Conservation (phyloP, 306 rosid species). For the Trichosanthes truncata region DNA sequence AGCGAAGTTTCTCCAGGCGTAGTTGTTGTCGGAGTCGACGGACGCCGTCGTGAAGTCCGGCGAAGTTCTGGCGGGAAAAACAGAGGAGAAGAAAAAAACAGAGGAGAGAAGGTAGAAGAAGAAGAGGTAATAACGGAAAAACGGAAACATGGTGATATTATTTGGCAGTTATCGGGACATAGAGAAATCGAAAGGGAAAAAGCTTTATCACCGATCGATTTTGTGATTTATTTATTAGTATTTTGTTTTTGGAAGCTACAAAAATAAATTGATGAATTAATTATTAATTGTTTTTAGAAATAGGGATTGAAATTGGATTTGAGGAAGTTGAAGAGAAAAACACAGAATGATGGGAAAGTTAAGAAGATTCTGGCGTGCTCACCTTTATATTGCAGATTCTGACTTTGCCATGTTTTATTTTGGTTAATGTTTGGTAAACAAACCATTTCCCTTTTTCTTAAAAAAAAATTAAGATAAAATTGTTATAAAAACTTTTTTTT, state of each 20-base stretch:
- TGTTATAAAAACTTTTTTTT: background rate
- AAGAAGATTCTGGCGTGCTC: conserved; percentile 52
- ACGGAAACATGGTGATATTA: conserved; percentile 34
- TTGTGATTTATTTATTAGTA: background rate
- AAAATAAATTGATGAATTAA: background rate
- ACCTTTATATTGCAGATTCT: conserved; percentile 35
- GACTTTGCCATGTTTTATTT: conserved; percentile 28
- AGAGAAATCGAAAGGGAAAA: background rate
- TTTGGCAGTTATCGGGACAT: conserved; percentile 19
- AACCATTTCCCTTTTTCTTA: background rate
- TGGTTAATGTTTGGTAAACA: conserved; percentile 53
- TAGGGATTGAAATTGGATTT: conserved; percentile 19
- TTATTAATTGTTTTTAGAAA: background rate
- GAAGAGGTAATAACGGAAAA: conserved; percentile 18
- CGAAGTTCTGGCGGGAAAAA: conserved; percentile 51
- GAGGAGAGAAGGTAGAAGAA: conserved; percentile 17
- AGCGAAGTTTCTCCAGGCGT: conserved; percentile 63
- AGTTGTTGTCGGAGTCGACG: conserved; percentile 22
- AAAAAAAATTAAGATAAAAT: too few species aligned
- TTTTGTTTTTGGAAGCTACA: background rate
- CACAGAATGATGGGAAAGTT: conserved; percentile 22
- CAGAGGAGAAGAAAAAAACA: conserved; percentile 40
- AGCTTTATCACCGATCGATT: background rate
- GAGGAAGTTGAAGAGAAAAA: conserved; percentile 13
- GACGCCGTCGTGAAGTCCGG: conserved; percentile 26